phyloP scores from a whole-genome alignment of 169 alveolate species.

The Eimeria sp. region DNA sequence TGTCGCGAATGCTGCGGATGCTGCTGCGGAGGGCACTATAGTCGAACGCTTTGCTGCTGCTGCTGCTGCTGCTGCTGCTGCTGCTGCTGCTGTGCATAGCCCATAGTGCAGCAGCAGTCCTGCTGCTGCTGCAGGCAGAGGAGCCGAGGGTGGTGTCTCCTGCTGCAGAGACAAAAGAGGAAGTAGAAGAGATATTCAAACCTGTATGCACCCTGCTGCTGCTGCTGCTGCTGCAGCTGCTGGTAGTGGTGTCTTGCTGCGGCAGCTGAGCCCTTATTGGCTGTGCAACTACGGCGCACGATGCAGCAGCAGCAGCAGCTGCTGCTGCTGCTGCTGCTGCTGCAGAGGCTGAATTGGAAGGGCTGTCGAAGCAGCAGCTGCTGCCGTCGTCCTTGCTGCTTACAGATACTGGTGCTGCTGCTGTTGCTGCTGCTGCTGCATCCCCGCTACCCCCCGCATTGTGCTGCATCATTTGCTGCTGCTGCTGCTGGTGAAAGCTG shows the following conservation, averaged over 20 bases:
- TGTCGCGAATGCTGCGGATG: constrained; percentile 65
- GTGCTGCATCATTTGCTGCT: constrained; percentile 7
- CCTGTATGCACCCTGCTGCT: not conserved
- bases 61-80: constrained; percentile 56
- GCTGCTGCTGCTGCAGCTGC: constrained; percentile 69
- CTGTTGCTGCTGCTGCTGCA: constrained; percentile 43
- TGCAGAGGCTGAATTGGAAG: not conserved
- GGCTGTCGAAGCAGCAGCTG: constrained; percentile 15
- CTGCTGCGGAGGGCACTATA: constrained; percentile 70
- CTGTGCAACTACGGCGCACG: not conserved
- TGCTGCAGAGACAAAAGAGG: constrained; percentile 4
- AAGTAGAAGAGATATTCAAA: not conserved
- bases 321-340: constrained; percentile 9
- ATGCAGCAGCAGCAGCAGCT: constrained; percentile 7
- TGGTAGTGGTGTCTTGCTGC: not conserved
- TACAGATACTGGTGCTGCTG: not conserved
- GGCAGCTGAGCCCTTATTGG: not conserved
- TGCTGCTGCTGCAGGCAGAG: constrained; percentile 50
- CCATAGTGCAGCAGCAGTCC: constrained; percentile 60
- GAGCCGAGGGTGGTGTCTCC: constrained; percentile 11
- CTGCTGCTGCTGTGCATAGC: not conserved
- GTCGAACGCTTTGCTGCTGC: constrained; percentile 56
- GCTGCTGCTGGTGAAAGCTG: not conserved
- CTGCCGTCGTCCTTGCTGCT: not conserved
- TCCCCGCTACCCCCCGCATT: not conserved